A percentile compares a stretch with the other conserved stretches of the same genome.
Evolutionary conservation across 331 rosid genomes (phyloP).

Genomic region (Rosa hybrid): DNA sequence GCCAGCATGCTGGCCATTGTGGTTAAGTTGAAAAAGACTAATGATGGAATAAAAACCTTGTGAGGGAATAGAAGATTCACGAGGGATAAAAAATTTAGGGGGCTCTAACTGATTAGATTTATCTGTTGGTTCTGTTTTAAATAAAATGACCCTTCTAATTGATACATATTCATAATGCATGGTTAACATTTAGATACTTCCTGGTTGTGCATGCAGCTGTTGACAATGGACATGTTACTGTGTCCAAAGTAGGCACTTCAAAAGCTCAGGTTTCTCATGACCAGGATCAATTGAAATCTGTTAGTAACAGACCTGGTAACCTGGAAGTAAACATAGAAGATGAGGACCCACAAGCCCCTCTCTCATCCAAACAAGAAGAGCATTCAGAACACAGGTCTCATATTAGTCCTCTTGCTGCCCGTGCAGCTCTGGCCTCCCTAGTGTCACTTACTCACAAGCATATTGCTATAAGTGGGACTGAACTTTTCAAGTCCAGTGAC

Average conservation of each 20-base stretch:
- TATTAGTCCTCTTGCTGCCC: slow-evolving; percentile 31
- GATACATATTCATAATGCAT: not conserved
- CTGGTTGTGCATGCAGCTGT: slow-evolving; percentile 25
- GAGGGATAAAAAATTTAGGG: not conserved
- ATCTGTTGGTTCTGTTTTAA: not conserved
- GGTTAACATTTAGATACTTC: not conserved
- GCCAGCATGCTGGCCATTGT: not conserved
- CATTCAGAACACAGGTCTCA: slow-evolving; percentile 20
- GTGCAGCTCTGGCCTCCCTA: slow-evolving; percentile 28
- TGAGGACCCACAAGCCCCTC: slow-evolving; percentile 8
- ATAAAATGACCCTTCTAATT: not conserved
- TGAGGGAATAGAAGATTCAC: not conserved
- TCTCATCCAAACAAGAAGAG: slow-evolving; percentile 14
- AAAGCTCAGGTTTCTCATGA: slow-evolving; percentile 2
- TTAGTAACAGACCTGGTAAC: slow-evolving; percentile 1
- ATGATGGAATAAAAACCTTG: not conserved
- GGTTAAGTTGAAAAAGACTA: not conserved
- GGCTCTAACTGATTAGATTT: not conserved
- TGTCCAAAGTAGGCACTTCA: slow-evolving; percentile 15
- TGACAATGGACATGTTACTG: slow-evolving; percentile 6
- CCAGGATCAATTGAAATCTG: slow-evolving; percentile 1
- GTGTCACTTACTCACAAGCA: slow-evolving; percentile 14
- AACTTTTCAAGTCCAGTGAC: slow-evolving; percentile 21
- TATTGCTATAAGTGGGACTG: slow-evolving; percentile 19
- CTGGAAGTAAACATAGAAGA: slow-evolving; percentile 3